phyloP scores from a whole-genome alignment of 2,329 filamentous ascomycete genomes.

The Colletotrichum limetticola region DNA sequence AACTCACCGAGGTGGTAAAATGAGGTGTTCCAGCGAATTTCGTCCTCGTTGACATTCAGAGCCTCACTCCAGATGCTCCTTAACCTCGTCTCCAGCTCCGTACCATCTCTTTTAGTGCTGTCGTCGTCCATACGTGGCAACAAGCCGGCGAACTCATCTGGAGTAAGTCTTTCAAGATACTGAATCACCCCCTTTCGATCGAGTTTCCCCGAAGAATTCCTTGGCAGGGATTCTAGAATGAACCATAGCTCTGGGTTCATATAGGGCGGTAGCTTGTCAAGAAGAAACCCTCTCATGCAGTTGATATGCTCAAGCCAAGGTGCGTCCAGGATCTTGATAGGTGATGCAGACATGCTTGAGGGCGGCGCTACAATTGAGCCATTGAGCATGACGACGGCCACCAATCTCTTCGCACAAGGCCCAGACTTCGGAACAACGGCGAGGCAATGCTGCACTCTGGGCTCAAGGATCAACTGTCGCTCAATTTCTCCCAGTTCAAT shows the following conservation, averaged over 20 bases:
- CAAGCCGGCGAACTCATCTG: not conserved
- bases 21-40: conserved; percentile 12
- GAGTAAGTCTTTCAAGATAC: conserved; percentile 4
- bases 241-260: conserved; percentile 60
- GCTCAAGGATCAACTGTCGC: conserved; percentile 38
- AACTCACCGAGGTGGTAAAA: conserved; percentile 21
- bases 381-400: not conserved
- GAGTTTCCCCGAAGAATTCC: conserved; percentile 58
- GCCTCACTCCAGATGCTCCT: conserved; percentile 11
- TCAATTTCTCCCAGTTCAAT: conserved; percentile 84
- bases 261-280: conserved; percentile 50
- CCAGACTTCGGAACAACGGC: conserved; percentile 11
- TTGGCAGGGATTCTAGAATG: conserved; percentile 53
- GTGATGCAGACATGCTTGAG: not conserved
- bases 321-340: not conserved
- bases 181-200: conserved; percentile 54
- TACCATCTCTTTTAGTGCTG: not conserved
- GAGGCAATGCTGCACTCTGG: not conserved
- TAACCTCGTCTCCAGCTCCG: not conserved
- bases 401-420: conserved; percentile 3
- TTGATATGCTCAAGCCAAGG: conserved; percentile 6
- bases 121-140: not conserved
- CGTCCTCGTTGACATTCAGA: not conserved
- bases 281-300: not conserved
- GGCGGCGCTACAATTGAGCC: too few relatives aligned